Evolutionary conservation across 345 rosid species (phyloP).

Genomic region (Aquilaria yunnanensis): DNA sequence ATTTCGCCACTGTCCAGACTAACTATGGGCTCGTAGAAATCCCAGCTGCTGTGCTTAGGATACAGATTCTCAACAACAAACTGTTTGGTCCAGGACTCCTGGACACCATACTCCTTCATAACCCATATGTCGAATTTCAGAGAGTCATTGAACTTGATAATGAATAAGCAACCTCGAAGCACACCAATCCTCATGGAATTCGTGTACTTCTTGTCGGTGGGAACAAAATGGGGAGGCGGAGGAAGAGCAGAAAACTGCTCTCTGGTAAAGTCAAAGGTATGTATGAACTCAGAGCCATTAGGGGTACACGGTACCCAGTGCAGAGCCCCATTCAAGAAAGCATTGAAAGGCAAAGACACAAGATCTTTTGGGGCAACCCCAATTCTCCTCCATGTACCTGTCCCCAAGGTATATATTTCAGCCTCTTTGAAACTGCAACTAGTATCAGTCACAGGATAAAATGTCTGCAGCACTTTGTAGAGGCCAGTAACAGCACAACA

Average conservation of each 20-base stretch:
- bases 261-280: background rate
- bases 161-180: background rate
- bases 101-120: slow-evolving; percentile 2
- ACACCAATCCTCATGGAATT: background rate
- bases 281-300: background rate
- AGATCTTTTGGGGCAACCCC: background rate
- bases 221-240: background rate
- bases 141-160: background rate
- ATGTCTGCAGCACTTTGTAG: background rate
- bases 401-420: background rate
- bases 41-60: background rate
- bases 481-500: slow-evolving; percentile 9
- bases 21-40: background rate
- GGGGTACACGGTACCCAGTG: background rate
- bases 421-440: background rate
- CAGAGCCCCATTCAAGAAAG: background rate
- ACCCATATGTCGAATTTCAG: background rate
- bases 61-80: background rate
- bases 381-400: background rate
- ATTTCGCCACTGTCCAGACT: background rate
- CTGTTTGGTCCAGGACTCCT: slow-evolving; percentile 1
- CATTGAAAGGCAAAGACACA: background rate
- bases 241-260: background rate
- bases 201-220: background rate
- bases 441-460: background rate